These are phyloP conservation scores for Salvia splendens DNA, from an alignment of 257 asterid genomes.

Conservation along the genomic window DNA sequence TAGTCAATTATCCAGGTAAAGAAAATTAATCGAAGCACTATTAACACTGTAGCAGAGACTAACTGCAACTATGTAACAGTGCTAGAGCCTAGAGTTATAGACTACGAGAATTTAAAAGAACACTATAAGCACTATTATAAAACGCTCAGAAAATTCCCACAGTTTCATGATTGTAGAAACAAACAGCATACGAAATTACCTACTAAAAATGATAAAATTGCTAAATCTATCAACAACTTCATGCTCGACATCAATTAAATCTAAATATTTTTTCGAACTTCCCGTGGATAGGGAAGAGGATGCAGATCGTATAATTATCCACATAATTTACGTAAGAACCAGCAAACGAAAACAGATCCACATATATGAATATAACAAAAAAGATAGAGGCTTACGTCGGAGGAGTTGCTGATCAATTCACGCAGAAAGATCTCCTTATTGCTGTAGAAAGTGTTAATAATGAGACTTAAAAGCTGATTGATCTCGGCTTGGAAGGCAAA, in stretches of 20 bases:
- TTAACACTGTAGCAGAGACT: too few species aligned
- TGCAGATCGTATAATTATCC: not conserved
- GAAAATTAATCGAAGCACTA: not conserved
- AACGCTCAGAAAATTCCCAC: not conserved
- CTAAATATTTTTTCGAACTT: not conserved
- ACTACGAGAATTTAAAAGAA: not conserved
- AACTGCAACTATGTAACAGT: too few species aligned
- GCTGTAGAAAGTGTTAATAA: conserved; percentile 73
- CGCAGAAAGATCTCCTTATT: conserved; percentile 78
- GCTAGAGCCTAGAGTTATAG: too few species aligned
- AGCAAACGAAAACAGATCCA: not conserved
- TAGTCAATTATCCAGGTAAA: not conserved
- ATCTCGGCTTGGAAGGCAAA: conserved; percentile 80
- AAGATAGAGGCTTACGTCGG: conserved; percentile 49
- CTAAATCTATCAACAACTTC: not conserved
- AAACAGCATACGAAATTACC: not conserved
- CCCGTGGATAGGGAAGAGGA: not conserved
- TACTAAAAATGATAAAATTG: not conserved
- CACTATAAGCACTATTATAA: too few species aligned
- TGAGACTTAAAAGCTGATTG: conserved; percentile 67
- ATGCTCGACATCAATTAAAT: not conserved
- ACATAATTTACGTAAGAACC: not conserved
- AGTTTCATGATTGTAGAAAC: not conserved
- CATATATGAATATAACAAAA: too few species aligned
- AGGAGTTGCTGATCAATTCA: conserved; percentile 66